Conservation (phyloP, 345 rosid species). For the Sonneratia caseolaris region DNA sequence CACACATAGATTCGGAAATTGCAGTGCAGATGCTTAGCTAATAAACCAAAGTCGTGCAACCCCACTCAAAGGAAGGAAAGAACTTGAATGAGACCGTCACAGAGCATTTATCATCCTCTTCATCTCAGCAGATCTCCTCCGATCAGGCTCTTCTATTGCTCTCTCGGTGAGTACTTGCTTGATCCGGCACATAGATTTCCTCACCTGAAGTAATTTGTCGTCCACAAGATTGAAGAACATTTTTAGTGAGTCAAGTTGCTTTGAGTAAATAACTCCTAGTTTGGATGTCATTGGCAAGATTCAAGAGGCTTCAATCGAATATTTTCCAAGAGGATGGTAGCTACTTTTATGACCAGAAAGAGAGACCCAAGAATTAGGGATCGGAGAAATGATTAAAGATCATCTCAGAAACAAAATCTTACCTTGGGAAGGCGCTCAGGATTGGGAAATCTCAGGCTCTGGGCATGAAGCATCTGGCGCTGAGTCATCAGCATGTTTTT, state of each 20-base stretch:
- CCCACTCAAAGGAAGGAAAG: not conserved
- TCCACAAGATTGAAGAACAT: not conserved
- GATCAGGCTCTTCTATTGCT: slow-evolving; percentile 79
- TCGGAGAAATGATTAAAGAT: not conserved
- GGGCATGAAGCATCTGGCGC: slow-evolving; percentile 90
- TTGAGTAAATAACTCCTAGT: not conserved
- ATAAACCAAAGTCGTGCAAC: not conserved
- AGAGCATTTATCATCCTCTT: slow-evolving; percentile 81
- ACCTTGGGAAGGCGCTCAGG: slow-evolving; percentile 99
- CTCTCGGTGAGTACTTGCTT: slow-evolving; percentile 82
- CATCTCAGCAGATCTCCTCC: slow-evolving; percentile 81
- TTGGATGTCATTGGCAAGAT: not conserved
- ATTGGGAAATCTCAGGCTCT: slow-evolving; percentile 76
- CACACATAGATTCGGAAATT: not conserved
- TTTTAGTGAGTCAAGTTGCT: not conserved
- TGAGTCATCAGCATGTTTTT: slow-evolving; percentile 97
- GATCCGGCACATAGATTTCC: slow-evolving; percentile 81
- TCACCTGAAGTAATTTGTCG: slow-evolving; percentile 34
- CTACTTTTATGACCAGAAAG: not conserved
- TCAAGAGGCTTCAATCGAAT: not conserved
- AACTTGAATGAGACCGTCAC: slow-evolving; percentile 23
- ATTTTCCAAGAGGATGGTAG: not conserved
- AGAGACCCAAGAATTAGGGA: not conserved
- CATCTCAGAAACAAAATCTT: slow-evolving; percentile 1
- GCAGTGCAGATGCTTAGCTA: not conserved